These are phyloP conservation scores for Aschersonia sp. DNA, from an alignment of 2,329 filamentous ascomycete species.

Conservation along the genomic window DNA sequence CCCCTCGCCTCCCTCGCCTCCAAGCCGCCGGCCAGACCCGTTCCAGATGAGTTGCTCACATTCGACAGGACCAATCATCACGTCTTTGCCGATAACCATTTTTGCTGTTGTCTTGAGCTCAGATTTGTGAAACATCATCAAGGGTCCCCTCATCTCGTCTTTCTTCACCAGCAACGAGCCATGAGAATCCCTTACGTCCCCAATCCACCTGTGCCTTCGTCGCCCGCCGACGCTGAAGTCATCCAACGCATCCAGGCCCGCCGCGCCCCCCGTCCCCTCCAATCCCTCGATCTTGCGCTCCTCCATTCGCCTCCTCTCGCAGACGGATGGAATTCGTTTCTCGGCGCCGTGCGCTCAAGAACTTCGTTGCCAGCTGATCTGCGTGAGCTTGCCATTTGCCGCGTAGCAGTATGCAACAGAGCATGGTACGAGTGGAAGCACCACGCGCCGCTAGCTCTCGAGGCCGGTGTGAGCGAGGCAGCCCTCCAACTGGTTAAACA, in stretches of 20 bases:
- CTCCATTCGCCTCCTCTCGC: constrained; percentile 62
- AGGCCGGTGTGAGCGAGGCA: constrained; percentile 39
- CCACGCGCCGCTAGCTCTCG: constrained; percentile 54
- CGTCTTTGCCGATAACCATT: too few relatives aligned
- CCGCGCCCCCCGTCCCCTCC: constrained; percentile 54
- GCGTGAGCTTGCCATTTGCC: constrained; percentile 67
- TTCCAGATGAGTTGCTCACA: too few relatives aligned
- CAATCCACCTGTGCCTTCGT: constrained; percentile 31
- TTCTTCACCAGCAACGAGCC: neutral
- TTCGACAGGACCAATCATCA: too few relatives aligned
- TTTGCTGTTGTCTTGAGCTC: too few relatives aligned
- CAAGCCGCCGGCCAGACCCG: too few relatives aligned
- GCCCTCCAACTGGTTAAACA: constrained; percentile 31
- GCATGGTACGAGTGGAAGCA: constrained; percentile 80
- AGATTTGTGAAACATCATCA: neutral
- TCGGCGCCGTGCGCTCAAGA: constrained; percentile 46
- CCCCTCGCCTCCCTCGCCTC: too few relatives aligned
- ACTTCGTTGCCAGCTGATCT: constrained; percentile 37
- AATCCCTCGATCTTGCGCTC: constrained; percentile 61
- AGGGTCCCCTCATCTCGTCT: neutral
- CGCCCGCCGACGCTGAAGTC: constrained; percentile 37
- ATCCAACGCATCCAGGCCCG: constrained; percentile 50
- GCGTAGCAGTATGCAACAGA: constrained; percentile 65
- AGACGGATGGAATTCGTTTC: constrained; percentile 60
- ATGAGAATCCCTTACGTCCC: constrained; percentile 58